These are phyloP conservation scores for Hygrocybe coccinea DNA, from an alignment of 768 basidiomycete genomes.

Conservation along the genomic window DNA sequence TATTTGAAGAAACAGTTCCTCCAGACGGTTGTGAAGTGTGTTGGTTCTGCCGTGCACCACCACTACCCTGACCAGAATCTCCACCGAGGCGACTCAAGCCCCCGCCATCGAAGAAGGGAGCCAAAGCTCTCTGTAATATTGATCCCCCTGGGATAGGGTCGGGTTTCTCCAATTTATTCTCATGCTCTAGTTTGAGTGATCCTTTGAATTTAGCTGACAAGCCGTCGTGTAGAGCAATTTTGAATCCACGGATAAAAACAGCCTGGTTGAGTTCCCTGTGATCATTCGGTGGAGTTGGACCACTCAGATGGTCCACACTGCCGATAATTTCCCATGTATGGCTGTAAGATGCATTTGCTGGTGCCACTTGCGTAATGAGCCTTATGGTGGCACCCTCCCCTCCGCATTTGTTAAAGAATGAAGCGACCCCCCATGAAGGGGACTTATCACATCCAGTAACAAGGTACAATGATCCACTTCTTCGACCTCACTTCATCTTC, in stretches of 20 bases:
- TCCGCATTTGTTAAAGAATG: constrained; percentile 3
- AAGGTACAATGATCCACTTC: constrained; percentile 24
- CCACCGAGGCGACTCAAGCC: too few relatives aligned
- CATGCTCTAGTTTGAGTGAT: neutral
- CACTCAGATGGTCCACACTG: neutral
- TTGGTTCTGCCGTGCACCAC: too few relatives aligned
- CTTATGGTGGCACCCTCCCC: neutral
- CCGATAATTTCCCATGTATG: constrained; percentile 4
- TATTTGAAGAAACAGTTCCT: too few relatives aligned
- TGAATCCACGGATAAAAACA: constrained; percentile 14
- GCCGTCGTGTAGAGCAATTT: neutral
- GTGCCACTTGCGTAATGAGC: neutral
- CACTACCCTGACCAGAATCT: too few relatives aligned
- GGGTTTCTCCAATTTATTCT: neutral
- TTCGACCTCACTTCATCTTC: constrained; percentile 9
- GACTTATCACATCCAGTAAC: constrained; percentile 25
- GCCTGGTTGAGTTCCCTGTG: constrained; percentile 13
- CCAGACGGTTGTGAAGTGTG: too few relatives aligned
- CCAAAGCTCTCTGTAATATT: too few relatives aligned
- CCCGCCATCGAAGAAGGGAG: too few relatives aligned
- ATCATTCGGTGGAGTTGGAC: neutral
- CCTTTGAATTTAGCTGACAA: neutral
- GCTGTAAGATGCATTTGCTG: constrained; percentile 2
- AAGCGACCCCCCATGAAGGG: constrained; percentile 23
- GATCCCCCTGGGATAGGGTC: neutral